These are phyloP conservation scores for Danielia reshetovae DNA, from an alignment of 805 yeast genomes.

Conservation along the genomic window DNA sequence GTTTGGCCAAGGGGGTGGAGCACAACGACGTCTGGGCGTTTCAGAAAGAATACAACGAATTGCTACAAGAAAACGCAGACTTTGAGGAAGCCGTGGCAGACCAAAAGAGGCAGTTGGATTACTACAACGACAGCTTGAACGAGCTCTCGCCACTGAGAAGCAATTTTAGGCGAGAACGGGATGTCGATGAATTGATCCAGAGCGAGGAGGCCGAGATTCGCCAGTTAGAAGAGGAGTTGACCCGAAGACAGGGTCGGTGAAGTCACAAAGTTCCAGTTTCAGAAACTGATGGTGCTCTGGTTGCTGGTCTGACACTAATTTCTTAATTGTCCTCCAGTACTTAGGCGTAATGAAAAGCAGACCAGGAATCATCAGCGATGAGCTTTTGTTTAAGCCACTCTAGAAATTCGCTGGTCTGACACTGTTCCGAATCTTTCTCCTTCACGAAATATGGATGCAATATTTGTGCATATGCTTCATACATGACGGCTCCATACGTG, in stretches of 20 bases:
- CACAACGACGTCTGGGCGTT: conserved; percentile 1
- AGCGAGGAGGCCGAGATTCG: conserved; percentile 45
- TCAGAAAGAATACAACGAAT: conserved; percentile 32
- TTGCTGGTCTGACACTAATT: no score
- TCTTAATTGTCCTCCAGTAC: no score
- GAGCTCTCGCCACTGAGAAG: conserved; percentile 19
- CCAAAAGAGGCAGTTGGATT: conserved; percentile 39
- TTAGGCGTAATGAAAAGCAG: no score
- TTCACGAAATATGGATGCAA: no score
- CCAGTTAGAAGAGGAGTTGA: conserved; percentile 37
- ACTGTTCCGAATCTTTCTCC: no score
- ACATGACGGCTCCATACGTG: no score
- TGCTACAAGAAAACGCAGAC: conserved; percentile 38
- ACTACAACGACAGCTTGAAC: conserved; percentile 22
- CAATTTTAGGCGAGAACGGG: conserved; percentile 7
- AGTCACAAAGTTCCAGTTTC: no score
- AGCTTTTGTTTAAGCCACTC: no score
- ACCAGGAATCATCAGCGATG: no score
- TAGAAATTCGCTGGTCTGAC: no score
- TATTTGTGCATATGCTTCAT: no score
- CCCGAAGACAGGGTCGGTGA: conserved; percentile 1
- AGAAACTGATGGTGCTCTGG: no score
- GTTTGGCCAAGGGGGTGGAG: conserved; percentile 2
- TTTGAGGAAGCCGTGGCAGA: conserved; percentile 41
- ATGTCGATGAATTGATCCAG: conserved; percentile 38